These are phyloP conservation scores for Lotmaria passim DNA, from an alignment of 208 protist genomes.

Conservation along the genomic window DNA sequence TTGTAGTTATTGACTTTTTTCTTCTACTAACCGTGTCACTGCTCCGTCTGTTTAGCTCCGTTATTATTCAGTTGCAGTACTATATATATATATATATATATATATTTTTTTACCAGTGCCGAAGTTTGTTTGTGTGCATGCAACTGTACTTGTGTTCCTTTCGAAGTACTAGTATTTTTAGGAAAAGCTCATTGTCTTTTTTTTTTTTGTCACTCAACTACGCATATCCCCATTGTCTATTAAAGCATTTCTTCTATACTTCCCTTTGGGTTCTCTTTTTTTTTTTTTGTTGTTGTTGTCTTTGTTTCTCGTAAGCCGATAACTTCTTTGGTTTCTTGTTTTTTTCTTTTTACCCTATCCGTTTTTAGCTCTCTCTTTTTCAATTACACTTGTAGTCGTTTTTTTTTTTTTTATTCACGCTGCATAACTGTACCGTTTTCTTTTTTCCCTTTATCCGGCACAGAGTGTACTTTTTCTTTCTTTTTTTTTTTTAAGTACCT, in stretches of 20 bases:
- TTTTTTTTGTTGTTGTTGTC: not conserved
- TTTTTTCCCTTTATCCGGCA: not conserved
- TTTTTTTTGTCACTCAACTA: no score
- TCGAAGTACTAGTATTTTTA: no score
- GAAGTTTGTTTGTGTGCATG: no score
- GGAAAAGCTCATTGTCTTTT: not conserved
- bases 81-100: no score
- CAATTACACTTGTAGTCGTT: not conserved
- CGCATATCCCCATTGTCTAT: not conserved
- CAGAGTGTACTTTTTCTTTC: not conserved
- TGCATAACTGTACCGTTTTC: not conserved
- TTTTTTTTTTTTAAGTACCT: not conserved
- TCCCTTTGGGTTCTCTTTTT: not conserved
- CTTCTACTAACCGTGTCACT: no score
- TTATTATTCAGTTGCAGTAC: no score
- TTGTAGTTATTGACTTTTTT: not conserved
- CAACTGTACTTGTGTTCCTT: no score
- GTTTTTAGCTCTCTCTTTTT: not conserved
- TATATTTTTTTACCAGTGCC: no score
- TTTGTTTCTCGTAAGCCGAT: no score
- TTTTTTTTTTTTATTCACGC: constrained; percentile 4
- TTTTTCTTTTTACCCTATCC: not conserved
- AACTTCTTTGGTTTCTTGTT: not conserved
- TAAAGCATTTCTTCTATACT: not conserved
- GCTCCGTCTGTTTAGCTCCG: no score